Percentiles rank a stretch among this genome's conserved stretches.
These are phyloP conservation scores for Metarhizium guizhouense DNA, from an alignment of 2,329 filamentous ascomycete genomes.

Conservation along the genomic window DNA sequence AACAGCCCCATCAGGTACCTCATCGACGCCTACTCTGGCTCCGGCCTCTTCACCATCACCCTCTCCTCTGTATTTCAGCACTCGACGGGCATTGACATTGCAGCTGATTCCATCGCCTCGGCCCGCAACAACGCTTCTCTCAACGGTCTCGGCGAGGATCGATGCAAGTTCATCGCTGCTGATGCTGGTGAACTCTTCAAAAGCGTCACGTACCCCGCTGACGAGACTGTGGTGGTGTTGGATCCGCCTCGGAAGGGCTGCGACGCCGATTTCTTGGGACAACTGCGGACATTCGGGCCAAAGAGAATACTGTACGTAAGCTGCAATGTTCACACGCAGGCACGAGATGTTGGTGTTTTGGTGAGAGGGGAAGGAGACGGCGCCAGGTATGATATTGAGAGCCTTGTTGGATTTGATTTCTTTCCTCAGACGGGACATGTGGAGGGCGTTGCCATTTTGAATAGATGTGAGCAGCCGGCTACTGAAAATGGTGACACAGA, in stretches of 20 bases:
- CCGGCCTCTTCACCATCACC: constrained; percentile 93
- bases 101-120: constrained; percentile 65
- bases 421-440: constrained; percentile 80
- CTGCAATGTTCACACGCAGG: constrained; percentile 97
- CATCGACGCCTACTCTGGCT: constrained; percentile 96
- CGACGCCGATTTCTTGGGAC: constrained; percentile 71
- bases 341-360: constrained; percentile 80
- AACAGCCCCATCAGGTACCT: constrained; percentile 62
- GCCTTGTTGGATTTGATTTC: constrained; percentile 87
- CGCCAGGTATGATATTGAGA: constrained; percentile 75
- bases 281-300: constrained; percentile 72
- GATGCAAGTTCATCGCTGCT: constrained; percentile 79
- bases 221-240: constrained; percentile 86
- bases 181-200: constrained; percentile 80
- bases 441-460: constrained; percentile 58
- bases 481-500: background rate
- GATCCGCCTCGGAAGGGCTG: constrained; percentile 97
- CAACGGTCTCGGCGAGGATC: constrained; percentile 59
- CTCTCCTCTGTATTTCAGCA: constrained; percentile 77
- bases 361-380: constrained; percentile 54
- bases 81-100: constrained; percentile 86
- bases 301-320: constrained; percentile 84
- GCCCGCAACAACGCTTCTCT: constrained; percentile 70
- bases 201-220: constrained; percentile 60
- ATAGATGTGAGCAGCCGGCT: constrained; percentile 37